Conservation (phyloP, 2,329 filamentous ascomycete species). For the Thielaviopsis ethacetica region DNA sequence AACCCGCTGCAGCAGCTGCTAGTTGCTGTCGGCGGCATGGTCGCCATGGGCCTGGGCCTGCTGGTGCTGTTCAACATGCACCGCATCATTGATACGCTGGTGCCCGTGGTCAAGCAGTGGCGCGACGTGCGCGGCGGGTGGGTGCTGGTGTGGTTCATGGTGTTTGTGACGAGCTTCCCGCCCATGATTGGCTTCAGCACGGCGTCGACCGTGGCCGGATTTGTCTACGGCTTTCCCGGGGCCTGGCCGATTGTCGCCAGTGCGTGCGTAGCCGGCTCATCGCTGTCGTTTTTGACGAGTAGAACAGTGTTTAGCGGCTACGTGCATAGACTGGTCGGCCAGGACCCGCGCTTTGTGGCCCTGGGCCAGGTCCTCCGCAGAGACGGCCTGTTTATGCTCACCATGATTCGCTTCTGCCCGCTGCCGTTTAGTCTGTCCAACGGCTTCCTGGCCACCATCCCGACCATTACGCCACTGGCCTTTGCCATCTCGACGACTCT, state of each 20-base stretch:
- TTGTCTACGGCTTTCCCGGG: slow-evolving; percentile 38
- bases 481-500: slow-evolving; percentile 74
- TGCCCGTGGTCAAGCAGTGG: slow-evolving; percentile 61
- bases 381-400: slow-evolving; percentile 75
- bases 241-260: slow-evolving; percentile 74
- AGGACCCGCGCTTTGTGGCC: slow-evolving; percentile 76
- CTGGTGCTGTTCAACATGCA: slow-evolving; percentile 66
- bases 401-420: slow-evolving; percentile 85
- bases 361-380: slow-evolving; percentile 75
- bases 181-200: slow-evolving; percentile 79
- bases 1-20: slow-evolving; percentile 45
- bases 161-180: slow-evolving; percentile 67
- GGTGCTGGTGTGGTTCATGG: slow-evolving; percentile 57
- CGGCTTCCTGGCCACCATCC: slow-evolving; percentile 85
- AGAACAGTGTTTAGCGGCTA: slow-evolving; percentile 63
- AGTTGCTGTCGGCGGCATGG: slow-evolving; percentile 28
- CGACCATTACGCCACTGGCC: slow-evolving; percentile 58
- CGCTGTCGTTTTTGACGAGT: slow-evolving; percentile 64
- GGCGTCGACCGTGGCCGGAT: slow-evolving; percentile 37
- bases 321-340: slow-evolving; percentile 64
- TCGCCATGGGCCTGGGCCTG: slow-evolving; percentile 40
- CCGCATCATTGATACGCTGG: slow-evolving; percentile 59
- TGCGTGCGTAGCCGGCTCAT: slow-evolving; percentile 63
- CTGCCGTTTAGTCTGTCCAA: slow-evolving; percentile 88
- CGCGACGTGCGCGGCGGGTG: slow-evolving; percentile 56